Base-by-base conservation (phyloP, 73 alveolate species). In the Paraurostyla sp. region DNA sequence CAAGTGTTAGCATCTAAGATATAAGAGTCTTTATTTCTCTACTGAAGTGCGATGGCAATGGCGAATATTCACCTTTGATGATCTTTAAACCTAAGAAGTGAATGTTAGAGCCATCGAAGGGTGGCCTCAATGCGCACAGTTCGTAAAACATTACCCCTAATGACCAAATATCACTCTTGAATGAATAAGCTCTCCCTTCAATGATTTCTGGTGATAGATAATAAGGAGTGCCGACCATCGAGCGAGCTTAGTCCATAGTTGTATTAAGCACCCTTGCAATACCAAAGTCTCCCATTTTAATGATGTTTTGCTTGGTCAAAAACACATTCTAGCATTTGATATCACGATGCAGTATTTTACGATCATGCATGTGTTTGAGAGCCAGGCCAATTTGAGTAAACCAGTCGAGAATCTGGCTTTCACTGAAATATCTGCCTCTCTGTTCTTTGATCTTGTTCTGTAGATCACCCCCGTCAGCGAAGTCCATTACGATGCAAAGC, bases 161-260 rank as follows among this genome's bases (percentile, higher is more conserved):
- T 18, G 97, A 93, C 98, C 99, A 96, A 1, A 96, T 95, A 84
- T 96, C 99, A 71, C 97, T 92, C 87, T 88, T 91, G 71, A 87
- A 56, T 33, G 97, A 89, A 76, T 96, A 96, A 15, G 97, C 95
- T 36, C 86, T 35, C 42, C 75, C 89, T 43, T 92, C 89, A 48
- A 94, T 85, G 23, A 94, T 92, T 80, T 94, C 98, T 6, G 98
- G 98, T 15, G 97, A 89, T 36, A 94, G 89, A 85, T 94, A 94
- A 60, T 94, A 88, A 27, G 94, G 91, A 11, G 97, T 89, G 33
- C 98, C 98, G 0, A 92, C 93, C 85, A 95, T 87, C 0, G 98
- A 88, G 22, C 76, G 57, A 15, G 98, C 98, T 56, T 71, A 78
- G 57, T 91, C 96, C 51, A 52, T 41, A 9, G 96, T 95, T 25